These are phyloP conservation scores for Tolypocladium nubicola DNA, from an alignment of 2,329 filamentous ascomycete genomes.

Conservation along the genomic window DNA sequence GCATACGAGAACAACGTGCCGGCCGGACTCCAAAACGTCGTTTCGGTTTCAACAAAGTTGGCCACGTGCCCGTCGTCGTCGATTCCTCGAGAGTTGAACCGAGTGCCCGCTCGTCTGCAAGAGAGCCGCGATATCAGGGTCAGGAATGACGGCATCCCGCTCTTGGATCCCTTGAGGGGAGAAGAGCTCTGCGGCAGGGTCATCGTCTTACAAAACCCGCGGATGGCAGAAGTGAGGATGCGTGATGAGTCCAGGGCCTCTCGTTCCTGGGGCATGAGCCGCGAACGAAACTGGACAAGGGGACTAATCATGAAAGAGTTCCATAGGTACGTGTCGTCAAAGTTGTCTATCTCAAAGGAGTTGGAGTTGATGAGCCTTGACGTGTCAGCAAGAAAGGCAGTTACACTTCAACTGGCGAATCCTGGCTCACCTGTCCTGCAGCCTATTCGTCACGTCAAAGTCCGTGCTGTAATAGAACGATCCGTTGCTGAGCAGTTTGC, in stretches of 20 bases:
- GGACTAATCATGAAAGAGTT: slow-evolving; percentile 98
- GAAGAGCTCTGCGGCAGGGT: slow-evolving; percentile 69
- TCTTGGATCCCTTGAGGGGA: slow-evolving; percentile 53
- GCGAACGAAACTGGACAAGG: slow-evolving; percentile 77
- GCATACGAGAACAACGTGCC: slow-evolving; percentile 83
- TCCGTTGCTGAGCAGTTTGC: slow-evolving; percentile 84
- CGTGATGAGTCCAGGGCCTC: slow-evolving; percentile 73
- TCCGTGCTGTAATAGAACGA: slow-evolving; percentile 99
- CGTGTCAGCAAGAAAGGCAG: slow-evolving; percentile 6
- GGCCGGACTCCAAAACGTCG: slow-evolving; percentile 74
- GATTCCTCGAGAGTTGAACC: slow-evolving; percentile 95
- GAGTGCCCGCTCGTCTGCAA: slow-evolving; percentile 80
- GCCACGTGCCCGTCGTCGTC: slow-evolving; percentile 96
- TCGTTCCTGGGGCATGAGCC: slow-evolving; percentile 65
- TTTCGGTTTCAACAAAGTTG: slow-evolving; percentile 98
- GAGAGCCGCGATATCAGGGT: slow-evolving; percentile 89
- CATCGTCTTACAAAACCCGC: slow-evolving; percentile 83
- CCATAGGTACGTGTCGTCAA: slow-evolving; percentile 91
- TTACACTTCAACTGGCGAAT: background rate
- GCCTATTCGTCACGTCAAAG: slow-evolving; percentile 87
- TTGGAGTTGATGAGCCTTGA: slow-evolving; percentile 60
- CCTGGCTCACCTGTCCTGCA: slow-evolving; percentile 65
- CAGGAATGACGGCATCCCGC: slow-evolving; percentile 70
- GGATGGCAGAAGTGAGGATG: slow-evolving; percentile 86
- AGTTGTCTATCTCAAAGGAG: slow-evolving; percentile 81